Percentiles rank a stretch among this genome's conserved stretches.
Evolutionary conservation across 306 rosid genomes (phyloP).

Genomic region (Cucurbita ficifolia): DNA sequence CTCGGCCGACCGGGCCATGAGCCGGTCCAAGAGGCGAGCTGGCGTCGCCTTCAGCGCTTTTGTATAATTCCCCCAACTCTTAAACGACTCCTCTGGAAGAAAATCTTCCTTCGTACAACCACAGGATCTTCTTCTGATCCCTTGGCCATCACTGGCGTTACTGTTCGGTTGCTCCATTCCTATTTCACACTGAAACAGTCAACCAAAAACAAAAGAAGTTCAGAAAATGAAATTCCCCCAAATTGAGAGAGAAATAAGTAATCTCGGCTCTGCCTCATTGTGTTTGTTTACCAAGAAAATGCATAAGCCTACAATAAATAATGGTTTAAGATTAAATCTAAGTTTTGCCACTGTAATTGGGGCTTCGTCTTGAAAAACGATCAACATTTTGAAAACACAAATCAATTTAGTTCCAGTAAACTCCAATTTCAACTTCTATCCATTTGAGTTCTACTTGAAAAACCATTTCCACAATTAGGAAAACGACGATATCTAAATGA

Average conservation of each 20-base stretch:
- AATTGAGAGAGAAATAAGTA: background rate
- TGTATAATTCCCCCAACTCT: slow-evolving; percentile 41
- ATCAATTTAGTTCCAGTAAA: background rate
- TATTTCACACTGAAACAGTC: background rate
- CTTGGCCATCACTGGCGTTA: background rate
- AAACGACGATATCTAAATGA: background rate
- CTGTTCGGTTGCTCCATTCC: slow-evolving; percentile 15
- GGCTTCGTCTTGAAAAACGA: background rate
- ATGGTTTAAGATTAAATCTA: background rate
- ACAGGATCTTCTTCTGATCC: slow-evolving; percentile 32
- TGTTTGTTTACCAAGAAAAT: background rate
- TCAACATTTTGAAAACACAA: background rate
- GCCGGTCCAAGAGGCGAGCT: slow-evolving; percentile 31
- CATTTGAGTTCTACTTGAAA: background rate
- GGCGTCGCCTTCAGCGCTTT: slow-evolving; percentile 41
- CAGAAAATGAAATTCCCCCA: background rate
- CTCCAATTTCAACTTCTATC: background rate
- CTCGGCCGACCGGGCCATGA: slow-evolving; percentile 40
- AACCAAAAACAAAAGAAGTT: background rate
- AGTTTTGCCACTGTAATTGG: background rate
- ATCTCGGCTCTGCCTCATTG: background rate
- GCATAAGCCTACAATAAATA: background rate
- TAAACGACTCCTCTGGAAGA: slow-evolving; percentile 77
- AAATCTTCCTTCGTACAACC: slow-evolving; percentile 30
- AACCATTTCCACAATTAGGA: background rate